A percentile compares a stretch with the other conserved stretches of the same genome.
These are phyloP conservation scores for Geotrichum fermentans DNA, from an alignment of 1,139 yeast genomes.

Conservation along the genomic window DNA sequence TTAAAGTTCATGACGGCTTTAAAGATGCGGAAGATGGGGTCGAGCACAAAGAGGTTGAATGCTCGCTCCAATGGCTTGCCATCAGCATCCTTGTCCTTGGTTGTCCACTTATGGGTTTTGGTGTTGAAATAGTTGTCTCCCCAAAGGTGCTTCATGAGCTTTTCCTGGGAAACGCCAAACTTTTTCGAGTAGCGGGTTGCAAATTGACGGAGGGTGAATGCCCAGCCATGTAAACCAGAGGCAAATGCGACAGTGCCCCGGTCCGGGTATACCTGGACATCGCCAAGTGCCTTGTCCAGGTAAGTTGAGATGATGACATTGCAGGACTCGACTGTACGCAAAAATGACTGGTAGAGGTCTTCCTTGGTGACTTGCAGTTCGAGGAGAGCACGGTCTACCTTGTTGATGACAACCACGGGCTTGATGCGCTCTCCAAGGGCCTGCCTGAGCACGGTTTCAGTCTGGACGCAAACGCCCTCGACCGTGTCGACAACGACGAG, in stretches of 20 bases:
- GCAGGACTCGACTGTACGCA: constrained; percentile 98
- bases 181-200: constrained; percentile 98
- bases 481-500: constrained; percentile 98
- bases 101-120: constrained; percentile 99
- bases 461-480: constrained; percentile 99
- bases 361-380: constrained; percentile 98
- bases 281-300: constrained; percentile 87
- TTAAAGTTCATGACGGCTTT: constrained; percentile 94
- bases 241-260: constrained; percentile 99
- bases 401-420: constrained; percentile 98
- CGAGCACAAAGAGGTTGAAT: constrained; percentile 98
- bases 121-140: constrained; percentile 99
- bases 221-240: constrained; percentile 99
- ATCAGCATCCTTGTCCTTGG: constrained; percentile 91
- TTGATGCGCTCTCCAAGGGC: constrained; percentile 98
- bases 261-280: constrained; percentile 98
- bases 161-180: constrained; percentile 96
- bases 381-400: constrained; percentile 98
- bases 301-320: constrained; percentile 97
- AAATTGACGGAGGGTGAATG: constrained; percentile 98
- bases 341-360: constrained; percentile 95
- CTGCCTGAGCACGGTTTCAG: constrained; percentile 99
- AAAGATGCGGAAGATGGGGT: constrained; percentile 97
- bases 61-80: constrained; percentile 98
- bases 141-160: constrained; percentile 99